Conservation (phyloP, 2,329 filamentous ascomycete species). For the Fusarium heterosporum region DNA sequence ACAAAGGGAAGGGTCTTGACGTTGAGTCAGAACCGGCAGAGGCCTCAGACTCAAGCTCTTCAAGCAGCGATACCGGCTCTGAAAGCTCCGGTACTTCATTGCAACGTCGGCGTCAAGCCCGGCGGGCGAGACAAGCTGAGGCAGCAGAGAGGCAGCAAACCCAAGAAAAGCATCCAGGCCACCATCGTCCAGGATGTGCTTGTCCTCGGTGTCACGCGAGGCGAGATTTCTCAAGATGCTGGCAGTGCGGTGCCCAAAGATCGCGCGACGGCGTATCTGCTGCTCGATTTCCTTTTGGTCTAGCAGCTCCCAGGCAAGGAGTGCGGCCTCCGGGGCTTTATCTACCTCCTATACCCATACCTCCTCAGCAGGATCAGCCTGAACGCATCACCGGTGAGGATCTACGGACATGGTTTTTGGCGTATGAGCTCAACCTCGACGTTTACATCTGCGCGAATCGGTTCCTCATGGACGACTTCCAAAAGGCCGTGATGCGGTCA, state of each 20-base stretch:
- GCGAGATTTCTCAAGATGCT: constrained; percentile 38
- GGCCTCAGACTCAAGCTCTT: constrained; percentile 52
- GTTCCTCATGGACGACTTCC: constrained; percentile 61
- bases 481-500: constrained; percentile 55
- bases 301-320: constrained; percentile 19
- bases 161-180: constrained; percentile 59
- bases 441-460: constrained; percentile 63
- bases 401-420: constrained; percentile 60
- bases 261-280: constrained; percentile 20
- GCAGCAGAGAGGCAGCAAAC: constrained; percentile 51
- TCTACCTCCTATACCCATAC: constrained; percentile 3
- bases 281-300: constrained; percentile 3
- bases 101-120: constrained; percentile 33
- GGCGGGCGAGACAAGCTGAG: constrained; percentile 11
- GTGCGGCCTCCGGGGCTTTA: constrained; percentile 4
- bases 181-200: constrained; percentile 58
- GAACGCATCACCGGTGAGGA: constrained; percentile 58
- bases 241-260: constrained; percentile 42
- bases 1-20: constrained; percentile 58
- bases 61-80: constrained; percentile 42
- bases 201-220: constrained; percentile 55
- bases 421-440: constrained; percentile 60
- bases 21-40: constrained; percentile 38
- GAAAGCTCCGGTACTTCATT: constrained; percentile 39
- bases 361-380: constrained; percentile 3